Base-by-base conservation (phyloP, 1,284 basidiomycete genomes). In the Malassezia slooffiae region DNA sequence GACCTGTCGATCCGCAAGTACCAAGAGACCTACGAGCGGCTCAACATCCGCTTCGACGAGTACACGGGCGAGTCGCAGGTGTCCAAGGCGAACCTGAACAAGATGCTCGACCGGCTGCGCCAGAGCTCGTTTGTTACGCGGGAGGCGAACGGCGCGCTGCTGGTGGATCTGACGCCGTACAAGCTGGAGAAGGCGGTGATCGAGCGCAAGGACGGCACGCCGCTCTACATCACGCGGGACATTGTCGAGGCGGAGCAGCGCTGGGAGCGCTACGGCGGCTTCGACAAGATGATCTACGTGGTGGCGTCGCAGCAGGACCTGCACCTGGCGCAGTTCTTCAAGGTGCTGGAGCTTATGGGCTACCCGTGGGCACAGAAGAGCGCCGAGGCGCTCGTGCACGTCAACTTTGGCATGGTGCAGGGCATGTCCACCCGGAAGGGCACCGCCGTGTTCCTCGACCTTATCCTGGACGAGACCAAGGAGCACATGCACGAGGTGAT, bases 281-380 rank as follows among this genome's bases (percentile, higher is more conserved):
- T 95, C 60, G 89, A 97, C 79, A 95, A 95, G 75, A 91, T 95
- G 85, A 84, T 96, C 52, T 91, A 91, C 72, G 88, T 95, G 65
- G 80, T 93, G 34, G 81, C 87, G 1, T 80, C 83, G n/a, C 89
- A 93, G 68, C 93, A 99, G 72, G 84, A 91, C 56, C 76, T 96
- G 17, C 90, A 99, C 70, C 76, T 88, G 34, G 77, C 82, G 4
- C 91, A 96, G 34, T 83, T 96, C 72, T 90, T 93, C 80, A 90
- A 95, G 73, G 80, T 91, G 20, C 78, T 96, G 39, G 79, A 88
- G 55, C 76, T 96, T 33, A 88, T 97, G 83, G 79, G 79, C 16
- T 85, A 84, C 73, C 77, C 80, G 8, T 95, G 83, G 81, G 89
- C 89, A 2, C 53, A 63, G 42, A 58, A 59, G 41, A 56, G 54